Evolutionary conservation across 139 green algal species (phyloP).

Genomic region (Coelastrella sp.): DNA sequence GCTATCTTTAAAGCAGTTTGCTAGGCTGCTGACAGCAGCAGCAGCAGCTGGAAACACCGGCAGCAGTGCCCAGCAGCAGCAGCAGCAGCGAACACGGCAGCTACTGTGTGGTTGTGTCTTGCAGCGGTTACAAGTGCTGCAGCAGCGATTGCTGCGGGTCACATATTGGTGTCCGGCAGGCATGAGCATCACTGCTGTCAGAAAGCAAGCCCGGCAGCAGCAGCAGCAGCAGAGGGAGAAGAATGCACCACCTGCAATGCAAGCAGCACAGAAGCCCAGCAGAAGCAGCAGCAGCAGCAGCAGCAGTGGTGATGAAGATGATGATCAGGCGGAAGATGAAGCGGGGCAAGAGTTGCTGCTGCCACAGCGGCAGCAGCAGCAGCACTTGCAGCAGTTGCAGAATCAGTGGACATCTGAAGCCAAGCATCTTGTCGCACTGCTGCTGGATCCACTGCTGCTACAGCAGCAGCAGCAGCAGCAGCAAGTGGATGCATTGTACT

Average conservation of each 20-base stretch:
- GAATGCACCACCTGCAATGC: background rate
- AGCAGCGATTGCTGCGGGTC: conserved; percentile 31
- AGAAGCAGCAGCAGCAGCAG: no score
- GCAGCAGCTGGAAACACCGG: background rate
- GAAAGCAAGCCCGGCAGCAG: conserved; percentile 18
- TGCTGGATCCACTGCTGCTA: conserved; percentile 13
- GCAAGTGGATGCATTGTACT: background rate
- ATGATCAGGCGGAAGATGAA: background rate
- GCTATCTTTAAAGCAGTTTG: background rate
- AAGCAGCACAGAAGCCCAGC: background rate
- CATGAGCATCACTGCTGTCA: conserved; percentile 26
- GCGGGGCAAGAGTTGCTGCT: background rate
- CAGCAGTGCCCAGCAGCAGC: background rate
- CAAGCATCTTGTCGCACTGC: background rate
- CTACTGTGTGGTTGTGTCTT: background rate
- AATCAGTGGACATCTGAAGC: background rate
- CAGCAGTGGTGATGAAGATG: background rate
- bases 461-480: conserved; percentile 19
- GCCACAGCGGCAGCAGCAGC: conserved; percentile 19
- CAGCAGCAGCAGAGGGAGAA: background rate
- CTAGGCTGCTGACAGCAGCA: background rate
- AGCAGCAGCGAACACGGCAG: conserved; percentile 15
- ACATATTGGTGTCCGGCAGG: conserved; percentile 17
- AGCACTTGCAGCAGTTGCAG: conserved; percentile 5
- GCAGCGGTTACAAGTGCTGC: conserved; percentile 37